Percentiles rank a stretch among this genome's conserved stretches.
phyloP scores from a whole-genome alignment of 768 basidiomycete genomes.

The Boletus fagicola region DNA sequence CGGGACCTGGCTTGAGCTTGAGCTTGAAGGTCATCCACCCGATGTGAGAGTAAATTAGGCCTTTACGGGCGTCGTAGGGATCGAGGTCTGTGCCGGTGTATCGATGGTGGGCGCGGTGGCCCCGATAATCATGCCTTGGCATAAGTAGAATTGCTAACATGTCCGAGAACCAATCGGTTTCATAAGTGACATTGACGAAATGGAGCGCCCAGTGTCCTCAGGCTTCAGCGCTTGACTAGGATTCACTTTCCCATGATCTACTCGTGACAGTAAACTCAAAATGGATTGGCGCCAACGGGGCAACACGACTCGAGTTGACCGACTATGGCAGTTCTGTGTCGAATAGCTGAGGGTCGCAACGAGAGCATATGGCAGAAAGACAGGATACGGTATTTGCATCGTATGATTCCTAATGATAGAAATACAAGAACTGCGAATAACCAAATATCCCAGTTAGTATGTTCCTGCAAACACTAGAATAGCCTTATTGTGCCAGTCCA shows the following conservation, averaged over 20 bases:
- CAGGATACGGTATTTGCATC: background rate
- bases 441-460: background rate
- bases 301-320: background rate
- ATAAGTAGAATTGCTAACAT: constrained; percentile 9
- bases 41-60: background rate
- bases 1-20: background rate
- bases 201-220: background rate
- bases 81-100: background rate
- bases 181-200: constrained; percentile 7
- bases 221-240: background rate
- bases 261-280: background rate
- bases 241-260: background rate
- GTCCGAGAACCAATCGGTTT: constrained; percentile 20
- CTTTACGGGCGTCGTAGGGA: background rate
- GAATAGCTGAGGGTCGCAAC: background rate
- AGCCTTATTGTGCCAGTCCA: background rate
- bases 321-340: background rate
- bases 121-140: constrained; percentile 11
- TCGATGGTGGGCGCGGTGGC: background rate
- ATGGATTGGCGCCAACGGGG: background rate
- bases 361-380: background rate
- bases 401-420: background rate
- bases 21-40: background rate
- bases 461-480: background rate
- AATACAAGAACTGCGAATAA: background rate